These are phyloP conservation scores for Komagataella kurtzmanii DNA, from an alignment of 805 yeast species.

Conservation along the genomic window DNA sequence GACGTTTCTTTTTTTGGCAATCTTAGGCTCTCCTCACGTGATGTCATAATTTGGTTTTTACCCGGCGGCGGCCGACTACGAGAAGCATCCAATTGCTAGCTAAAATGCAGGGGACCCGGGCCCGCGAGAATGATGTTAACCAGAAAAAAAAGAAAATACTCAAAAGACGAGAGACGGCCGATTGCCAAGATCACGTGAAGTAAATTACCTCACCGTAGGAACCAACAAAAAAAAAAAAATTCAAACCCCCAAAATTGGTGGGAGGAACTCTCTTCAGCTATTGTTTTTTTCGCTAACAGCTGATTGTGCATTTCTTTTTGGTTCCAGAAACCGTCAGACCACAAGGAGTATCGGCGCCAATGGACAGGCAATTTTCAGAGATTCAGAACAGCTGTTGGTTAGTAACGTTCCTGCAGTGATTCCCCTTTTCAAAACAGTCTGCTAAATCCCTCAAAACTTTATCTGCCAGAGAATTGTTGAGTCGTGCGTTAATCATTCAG, in stretches of 20 bases:
- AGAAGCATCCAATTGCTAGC: background rate
- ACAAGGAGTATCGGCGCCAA: background rate
- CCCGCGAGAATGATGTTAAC: background rate
- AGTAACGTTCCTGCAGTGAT: background rate
- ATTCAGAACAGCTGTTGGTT: background rate
- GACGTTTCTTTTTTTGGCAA: background rate
- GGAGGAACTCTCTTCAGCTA: background rate
- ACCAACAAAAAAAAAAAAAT: background rate
- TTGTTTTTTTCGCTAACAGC: background rate
- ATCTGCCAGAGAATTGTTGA: background rate
- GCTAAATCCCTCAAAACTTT: too few relatives aligned
- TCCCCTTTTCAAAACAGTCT: background rate
- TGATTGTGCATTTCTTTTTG: background rate
- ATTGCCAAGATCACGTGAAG: background rate
- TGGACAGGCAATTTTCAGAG: background rate
- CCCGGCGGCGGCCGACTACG: background rate
- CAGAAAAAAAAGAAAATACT: too few relatives aligned
- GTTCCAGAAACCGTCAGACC: background rate
- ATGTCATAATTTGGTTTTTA: too few relatives aligned
- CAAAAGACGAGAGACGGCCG: background rate
- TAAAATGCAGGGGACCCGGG: background rate
- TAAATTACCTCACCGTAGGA: background rate
- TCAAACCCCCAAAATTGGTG: background rate
- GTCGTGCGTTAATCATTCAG: background rate
- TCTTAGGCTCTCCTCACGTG: background rate